phyloP scores from a whole-genome alignment of 2,329 filamentous ascomycete genomes.

The Ceratocystis alfenasii region DNA sequence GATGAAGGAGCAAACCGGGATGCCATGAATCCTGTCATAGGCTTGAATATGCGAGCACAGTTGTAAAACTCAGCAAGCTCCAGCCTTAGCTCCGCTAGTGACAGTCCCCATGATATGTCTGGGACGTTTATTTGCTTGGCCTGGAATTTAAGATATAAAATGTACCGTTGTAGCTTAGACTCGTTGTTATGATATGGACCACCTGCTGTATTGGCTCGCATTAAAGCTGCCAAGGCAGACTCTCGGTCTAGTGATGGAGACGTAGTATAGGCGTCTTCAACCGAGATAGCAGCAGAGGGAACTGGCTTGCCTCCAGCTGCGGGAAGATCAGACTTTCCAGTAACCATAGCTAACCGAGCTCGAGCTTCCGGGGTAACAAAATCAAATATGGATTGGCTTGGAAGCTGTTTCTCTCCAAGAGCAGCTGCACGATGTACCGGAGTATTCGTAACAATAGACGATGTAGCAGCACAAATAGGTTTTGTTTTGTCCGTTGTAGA shows the following conservation, averaged over 20 bases:
- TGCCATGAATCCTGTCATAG: conserved; percentile 85
- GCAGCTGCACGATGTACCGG: conserved; percentile 12
- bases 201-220: conserved; percentile 52
- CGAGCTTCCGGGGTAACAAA: conserved; percentile 70
- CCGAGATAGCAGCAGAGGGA: conserved; percentile 47
- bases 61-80: conserved; percentile 66
- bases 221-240: conserved; percentile 55
- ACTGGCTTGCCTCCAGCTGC: conserved; percentile 56
- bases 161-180: conserved; percentile 67
- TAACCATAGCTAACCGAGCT: conserved; percentile 61
- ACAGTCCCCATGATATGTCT: conserved; percentile 31
- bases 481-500: not conserved
- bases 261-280: conserved; percentile 43
- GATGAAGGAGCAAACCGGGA: conserved; percentile 74
- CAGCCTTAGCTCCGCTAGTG: conserved; percentile 51
- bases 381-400: conserved; percentile 92
- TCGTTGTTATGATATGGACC: conserved; percentile 75
- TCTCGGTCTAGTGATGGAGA: conserved; percentile 51
- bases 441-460: not conserved
- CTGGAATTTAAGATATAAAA: conserved; percentile 57
- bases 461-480: too few species aligned
- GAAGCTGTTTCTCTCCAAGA: conserved; percentile 64
- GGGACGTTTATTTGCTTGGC: conserved; percentile 31
- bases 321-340: conserved; percentile 66
- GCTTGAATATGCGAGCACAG: conserved; percentile 66